These are phyloP conservation scores for Nothomitra cinnamomea DNA, from an alignment of 2,329 filamentous ascomycete species.

Conservation along the genomic window DNA sequence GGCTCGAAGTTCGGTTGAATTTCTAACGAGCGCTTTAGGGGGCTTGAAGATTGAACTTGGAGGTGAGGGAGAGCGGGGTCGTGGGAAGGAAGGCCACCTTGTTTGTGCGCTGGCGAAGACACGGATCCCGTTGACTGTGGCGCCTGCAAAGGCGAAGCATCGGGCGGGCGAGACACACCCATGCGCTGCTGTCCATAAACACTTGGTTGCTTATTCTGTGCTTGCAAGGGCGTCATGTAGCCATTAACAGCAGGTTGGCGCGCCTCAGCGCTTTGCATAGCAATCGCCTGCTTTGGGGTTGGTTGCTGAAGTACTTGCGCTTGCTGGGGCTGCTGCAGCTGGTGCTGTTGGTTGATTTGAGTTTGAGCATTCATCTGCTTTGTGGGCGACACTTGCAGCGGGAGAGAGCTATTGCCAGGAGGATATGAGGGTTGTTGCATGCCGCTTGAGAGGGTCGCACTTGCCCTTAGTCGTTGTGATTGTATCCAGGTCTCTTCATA, in stretches of 20 bases:
- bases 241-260: slow-evolving; percentile 33
- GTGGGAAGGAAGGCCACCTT: neutral
- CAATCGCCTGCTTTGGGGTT: slow-evolving; percentile 25
- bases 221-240: slow-evolving; percentile 26
- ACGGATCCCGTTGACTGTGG: neutral
- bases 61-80: neutral
- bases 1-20: slow-evolving; percentile 25
- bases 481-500: slow-evolving; percentile 57
- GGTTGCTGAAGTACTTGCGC: slow-evolving; percentile 26
- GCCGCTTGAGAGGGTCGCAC: slow-evolving; percentile 26
- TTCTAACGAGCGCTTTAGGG: slow-evolving; percentile 13
- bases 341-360: slow-evolving; percentile 3
- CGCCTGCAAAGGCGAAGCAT: neutral
- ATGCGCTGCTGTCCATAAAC: slow-evolving; percentile 7
- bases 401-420: slow-evolving; percentile 11
- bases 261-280: slow-evolving; percentile 28
- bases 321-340: slow-evolving; percentile 26
- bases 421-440: slow-evolving; percentile 24
- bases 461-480: slow-evolving; percentile 32
- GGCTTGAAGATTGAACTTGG: slow-evolving; percentile 6
- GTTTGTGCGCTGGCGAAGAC: neutral
- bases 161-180: slow-evolving; percentile 1
- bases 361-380: slow-evolving; percentile 8
- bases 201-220: neutral
- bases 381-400: slow-evolving; percentile 4